These are phyloP conservation scores for Cenchrus purpureus DNA, from an alignment of 176 grass and related monocot genomes.

Conservation along the genomic window DNA sequence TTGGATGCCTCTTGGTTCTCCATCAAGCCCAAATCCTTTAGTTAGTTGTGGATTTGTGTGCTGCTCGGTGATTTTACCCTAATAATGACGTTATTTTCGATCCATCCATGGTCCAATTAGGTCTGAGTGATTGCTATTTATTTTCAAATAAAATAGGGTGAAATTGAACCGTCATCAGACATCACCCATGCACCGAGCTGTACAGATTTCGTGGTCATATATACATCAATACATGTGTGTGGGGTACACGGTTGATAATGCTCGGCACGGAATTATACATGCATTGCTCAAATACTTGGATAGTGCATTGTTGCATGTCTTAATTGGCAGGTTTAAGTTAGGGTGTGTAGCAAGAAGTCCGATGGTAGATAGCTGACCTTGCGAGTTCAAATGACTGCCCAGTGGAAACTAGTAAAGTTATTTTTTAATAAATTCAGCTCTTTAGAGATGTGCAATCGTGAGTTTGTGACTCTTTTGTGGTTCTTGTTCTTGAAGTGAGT, in stretches of 20 bases:
- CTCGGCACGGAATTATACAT: no score
- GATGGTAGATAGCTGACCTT: background rate
- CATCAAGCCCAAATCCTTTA: background rate
- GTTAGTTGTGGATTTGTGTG: background rate
- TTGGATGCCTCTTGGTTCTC: background rate
- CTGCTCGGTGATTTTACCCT: background rate
- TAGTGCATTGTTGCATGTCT: background rate
- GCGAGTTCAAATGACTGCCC: background rate
- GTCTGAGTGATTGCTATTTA: no score
- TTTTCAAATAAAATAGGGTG: no score
- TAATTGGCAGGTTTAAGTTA: background rate
- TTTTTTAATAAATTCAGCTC: slow-evolving; percentile 27
- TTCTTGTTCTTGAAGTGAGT: background rate
- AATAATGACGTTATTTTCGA: no score
- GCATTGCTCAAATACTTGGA: slow-evolving; percentile 14
- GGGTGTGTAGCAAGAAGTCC: background rate
- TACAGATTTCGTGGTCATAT: no score
- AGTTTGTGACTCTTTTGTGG: background rate
- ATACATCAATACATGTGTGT: no score
- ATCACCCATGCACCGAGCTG: no score
- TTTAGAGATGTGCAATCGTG: background rate
- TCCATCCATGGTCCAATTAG: no score
- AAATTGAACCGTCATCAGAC: no score
- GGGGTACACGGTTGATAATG: no score
- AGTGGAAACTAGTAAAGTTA: slow-evolving; percentile 5